These are phyloP conservation scores for Corynespora cassiicola DNA, from an alignment of 2,329 filamentous ascomycete genomes.

Conservation along the genomic window DNA sequence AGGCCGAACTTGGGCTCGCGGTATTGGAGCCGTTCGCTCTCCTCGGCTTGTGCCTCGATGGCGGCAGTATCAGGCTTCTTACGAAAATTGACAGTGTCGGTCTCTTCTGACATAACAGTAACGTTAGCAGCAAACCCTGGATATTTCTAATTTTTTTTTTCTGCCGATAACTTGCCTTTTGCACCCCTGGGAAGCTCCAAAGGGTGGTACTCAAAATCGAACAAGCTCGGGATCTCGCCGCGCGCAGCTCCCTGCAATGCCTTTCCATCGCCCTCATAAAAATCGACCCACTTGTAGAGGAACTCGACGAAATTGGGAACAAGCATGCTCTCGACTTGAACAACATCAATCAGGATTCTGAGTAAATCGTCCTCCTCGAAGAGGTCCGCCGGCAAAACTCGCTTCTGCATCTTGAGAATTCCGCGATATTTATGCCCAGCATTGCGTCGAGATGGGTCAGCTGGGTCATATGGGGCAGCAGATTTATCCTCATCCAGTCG, in stretches of 20 bases:
- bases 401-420: too few species aligned
- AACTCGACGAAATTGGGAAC: constrained; percentile 45
- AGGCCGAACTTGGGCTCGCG: constrained; percentile 39
- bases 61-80: constrained; percentile 30
- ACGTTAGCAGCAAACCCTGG: too few species aligned
- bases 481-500: constrained; percentile 18
- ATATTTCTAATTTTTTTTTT: too few species aligned
- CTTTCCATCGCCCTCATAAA: constrained; percentile 35
- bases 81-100: constrained; percentile 7
- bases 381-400: too few species aligned
- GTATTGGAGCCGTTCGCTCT: constrained; percentile 39
- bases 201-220: constrained; percentile 42
- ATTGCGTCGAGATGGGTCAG: too few species aligned
- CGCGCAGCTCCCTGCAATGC: constrained; percentile 39
- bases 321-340: constrained; percentile 29
- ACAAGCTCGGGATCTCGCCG: constrained; percentile 42
- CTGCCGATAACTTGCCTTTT: too few species aligned
- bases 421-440: too few species aligned
- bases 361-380: constrained; percentile 34
- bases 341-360: constrained; percentile 38
- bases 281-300: constrained; percentile 42
- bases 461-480: background rate
- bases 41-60: constrained; percentile 28
- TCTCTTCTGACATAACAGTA: too few species aligned
- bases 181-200: too few species aligned